A percentile compares a stretch with the other conserved stretches of the same genome.
These are phyloP conservation scores for Gaultheria prostrata DNA, from an alignment of 148 eudicot species.

Conservation along the genomic window DNA sequence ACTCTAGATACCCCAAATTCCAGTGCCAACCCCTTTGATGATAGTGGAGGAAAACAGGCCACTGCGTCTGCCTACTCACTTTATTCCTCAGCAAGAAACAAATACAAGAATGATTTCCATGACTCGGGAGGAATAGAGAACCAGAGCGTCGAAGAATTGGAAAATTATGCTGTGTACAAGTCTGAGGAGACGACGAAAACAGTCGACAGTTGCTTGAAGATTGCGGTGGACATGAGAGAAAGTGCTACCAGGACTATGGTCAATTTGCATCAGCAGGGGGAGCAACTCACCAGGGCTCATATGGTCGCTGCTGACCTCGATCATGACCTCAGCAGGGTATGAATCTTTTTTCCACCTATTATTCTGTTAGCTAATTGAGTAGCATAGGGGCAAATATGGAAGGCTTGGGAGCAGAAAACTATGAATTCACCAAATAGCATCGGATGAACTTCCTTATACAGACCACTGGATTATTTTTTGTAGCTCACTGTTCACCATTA, in stretches of 20 bases:
- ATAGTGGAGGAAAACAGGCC: slow-evolving; percentile 34
- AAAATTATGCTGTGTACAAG: slow-evolving; percentile 70
- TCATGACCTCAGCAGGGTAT: slow-evolving; percentile 86
- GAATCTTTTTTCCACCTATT: slow-evolving; percentile 12
- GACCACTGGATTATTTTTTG: neutral
- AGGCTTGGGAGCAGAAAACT: neutral
- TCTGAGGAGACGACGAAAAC: slow-evolving; percentile 86
- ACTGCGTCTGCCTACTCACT: slow-evolving; percentile 35
- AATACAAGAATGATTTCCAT: slow-evolving; percentile 70
- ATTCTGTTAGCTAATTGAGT: slow-evolving; percentile 6
- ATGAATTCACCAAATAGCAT: neutral
- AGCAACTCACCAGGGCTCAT: slow-evolving; percentile 82
- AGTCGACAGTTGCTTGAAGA: slow-evolving; percentile 66
- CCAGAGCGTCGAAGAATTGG: slow-evolving; percentile 72
- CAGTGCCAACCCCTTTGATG: slow-evolving; percentile 60
- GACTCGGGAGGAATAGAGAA: slow-evolving; percentile 76
- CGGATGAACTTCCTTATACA: neutral
- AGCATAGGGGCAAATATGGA: neutral
- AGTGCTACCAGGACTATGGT: slow-evolving; percentile 77
- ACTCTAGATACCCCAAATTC: slow-evolving; percentile 26
- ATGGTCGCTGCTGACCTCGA: slow-evolving; percentile 75
- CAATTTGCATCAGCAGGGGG: slow-evolving; percentile 89
- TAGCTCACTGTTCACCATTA: neutral
- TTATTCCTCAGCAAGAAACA: slow-evolving; percentile 53
- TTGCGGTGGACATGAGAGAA: slow-evolving; percentile 85